phyloP scores from a whole-genome alignment of 2,329 filamentous ascomycete genomes.

The Colletotrichum sp. region DNA sequence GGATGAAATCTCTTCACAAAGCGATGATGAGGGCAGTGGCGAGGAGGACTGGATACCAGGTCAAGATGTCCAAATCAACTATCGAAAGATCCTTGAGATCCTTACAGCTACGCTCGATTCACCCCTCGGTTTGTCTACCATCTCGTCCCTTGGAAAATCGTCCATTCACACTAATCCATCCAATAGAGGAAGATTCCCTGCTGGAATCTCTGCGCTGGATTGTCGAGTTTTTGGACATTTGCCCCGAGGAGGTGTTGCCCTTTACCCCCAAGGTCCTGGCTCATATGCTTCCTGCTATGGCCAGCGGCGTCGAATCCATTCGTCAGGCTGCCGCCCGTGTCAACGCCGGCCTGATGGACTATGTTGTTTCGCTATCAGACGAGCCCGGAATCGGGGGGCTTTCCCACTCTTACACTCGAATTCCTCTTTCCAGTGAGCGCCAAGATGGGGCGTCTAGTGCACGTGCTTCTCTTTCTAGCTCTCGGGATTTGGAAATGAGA shows the following conservation, averaged over 20 bases:
- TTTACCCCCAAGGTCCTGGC: constrained; percentile 93
- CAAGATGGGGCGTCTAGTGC: constrained; percentile 52
- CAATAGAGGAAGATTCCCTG: constrained; percentile 83
- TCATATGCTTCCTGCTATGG: constrained; percentile 91
- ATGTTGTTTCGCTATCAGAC: constrained; percentile 89
- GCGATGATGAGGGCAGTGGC: constrained; percentile 61
- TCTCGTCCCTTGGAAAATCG: not conserved
- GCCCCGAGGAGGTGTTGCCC: constrained; percentile 91
- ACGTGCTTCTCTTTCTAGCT: constrained; percentile 56
- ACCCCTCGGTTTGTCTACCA: constrained; percentile 64
- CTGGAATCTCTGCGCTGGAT: constrained; percentile 94
- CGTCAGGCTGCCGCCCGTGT: constrained; percentile 87
- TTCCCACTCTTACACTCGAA: constrained; percentile 40
- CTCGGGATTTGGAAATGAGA: constrained; percentile 55
- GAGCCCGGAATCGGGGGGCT: constrained; percentile 53
- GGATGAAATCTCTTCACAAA: constrained; percentile 63
- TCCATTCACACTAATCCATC: not conserved
- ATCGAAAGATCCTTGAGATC: constrained; percentile 89
- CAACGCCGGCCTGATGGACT: constrained; percentile 89
- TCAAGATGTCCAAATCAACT: constrained; percentile 94
- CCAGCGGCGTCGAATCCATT: constrained; percentile 87
- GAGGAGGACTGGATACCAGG: constrained; percentile 98
- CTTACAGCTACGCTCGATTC: constrained; percentile 88
- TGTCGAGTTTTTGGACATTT: constrained; percentile 95
- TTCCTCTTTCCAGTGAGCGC: constrained; percentile 47